Conservation (phyloP, 768 basidiomycete genomes). For the Mycena alexandri region DNA sequence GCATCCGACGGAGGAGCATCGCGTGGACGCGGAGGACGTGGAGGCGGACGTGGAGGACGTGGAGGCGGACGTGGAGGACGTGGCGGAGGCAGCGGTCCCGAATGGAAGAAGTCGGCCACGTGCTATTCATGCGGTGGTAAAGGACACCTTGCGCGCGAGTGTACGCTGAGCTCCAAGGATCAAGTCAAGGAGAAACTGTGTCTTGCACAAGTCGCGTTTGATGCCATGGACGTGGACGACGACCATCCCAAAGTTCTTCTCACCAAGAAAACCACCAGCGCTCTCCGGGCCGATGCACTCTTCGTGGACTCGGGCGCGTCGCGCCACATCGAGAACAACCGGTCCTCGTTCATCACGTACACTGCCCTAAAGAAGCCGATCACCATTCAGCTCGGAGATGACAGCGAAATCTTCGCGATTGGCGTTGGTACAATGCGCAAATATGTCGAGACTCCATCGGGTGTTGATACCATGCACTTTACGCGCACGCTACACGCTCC, state of each 20-base stretch:
- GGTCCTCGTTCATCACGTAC: too few species aligned
- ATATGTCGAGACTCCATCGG: not conserved
- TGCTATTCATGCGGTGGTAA: slow-evolving; percentile 1
- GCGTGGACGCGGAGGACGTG: slow-evolving; percentile 60
- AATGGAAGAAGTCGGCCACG: slow-evolving; percentile 5
- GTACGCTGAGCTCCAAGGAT: not conserved
- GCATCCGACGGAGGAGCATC: slow-evolving; percentile 45
- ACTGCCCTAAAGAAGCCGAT: too few species aligned
- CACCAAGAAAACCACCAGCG: slow-evolving; percentile 10
- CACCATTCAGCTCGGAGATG: too few species aligned
- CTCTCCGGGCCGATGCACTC: slow-evolving; percentile 7
- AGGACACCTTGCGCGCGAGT: slow-evolving; percentile 14
- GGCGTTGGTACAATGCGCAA: too few species aligned
- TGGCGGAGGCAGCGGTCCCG: not conserved
- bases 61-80: too few species aligned
- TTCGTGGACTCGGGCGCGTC: slow-evolving; percentile 22
- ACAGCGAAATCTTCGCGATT: too few species aligned
- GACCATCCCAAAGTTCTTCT: slow-evolving; percentile 11
- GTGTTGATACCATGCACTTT: not conserved
- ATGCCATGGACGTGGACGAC: not conserved
- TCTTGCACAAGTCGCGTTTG: slow-evolving; percentile 8
- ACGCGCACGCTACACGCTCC: slow-evolving; percentile 8
- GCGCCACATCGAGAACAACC: not conserved
- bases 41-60: not conserved
- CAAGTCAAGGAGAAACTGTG: not conserved